Evolutionary conservation across 805 yeast genomes (phyloP), one percentile per base, ranked within the genome.

Genomic region (Hanseniaspora hatyaiensis): DNA sequence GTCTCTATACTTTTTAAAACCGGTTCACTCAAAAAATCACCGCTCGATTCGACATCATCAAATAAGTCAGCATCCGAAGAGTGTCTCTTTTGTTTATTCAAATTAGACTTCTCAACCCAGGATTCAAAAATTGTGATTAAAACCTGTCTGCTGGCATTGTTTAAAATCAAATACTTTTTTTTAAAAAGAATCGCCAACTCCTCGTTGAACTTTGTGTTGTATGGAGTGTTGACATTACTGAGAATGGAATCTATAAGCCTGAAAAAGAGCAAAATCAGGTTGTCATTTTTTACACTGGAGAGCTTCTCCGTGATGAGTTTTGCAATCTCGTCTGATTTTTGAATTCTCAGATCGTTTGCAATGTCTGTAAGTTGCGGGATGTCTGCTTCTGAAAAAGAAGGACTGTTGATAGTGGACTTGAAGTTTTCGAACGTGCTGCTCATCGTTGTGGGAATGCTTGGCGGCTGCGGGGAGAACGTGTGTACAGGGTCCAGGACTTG

Each of bases 61-160:
- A 47, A 47, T 19, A 37, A 26, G 15, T 47, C 40, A n/a, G 28
- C 39, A 13, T 28, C 34, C 63, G 61, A 11, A 59, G 56, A 3
- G 60, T 41, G 38, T 29, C 56, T 57, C 29, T 73, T 77, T 15
- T 8, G 19, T 12, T 23, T 11, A 23, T 13, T 24, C 4, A 15
- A 23, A 28, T 46, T 46, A 8, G 37, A 16, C 28, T 88, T 76
- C 39, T 64, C 65, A 60, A 82, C 80, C 99, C 99, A 92, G 15
- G 95, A 84, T 59, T 79, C 79, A 65, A 84, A 89, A 52, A 92
- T 65, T 53, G 78, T 80, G 49, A 78, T 78, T 61, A 92, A 66
- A 61, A 82, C 83, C 42, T 72, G 69, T 54, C 97, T 72, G 13
- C 80, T 74, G n/a, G 70, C 64, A 55, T 85, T 94, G 56, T 78